Percentiles rank a stretch among this genome's conserved stretches.
phyloP scores from a whole-genome alignment of 441 rosid genomes.

The Erysimum cheiri region DNA sequence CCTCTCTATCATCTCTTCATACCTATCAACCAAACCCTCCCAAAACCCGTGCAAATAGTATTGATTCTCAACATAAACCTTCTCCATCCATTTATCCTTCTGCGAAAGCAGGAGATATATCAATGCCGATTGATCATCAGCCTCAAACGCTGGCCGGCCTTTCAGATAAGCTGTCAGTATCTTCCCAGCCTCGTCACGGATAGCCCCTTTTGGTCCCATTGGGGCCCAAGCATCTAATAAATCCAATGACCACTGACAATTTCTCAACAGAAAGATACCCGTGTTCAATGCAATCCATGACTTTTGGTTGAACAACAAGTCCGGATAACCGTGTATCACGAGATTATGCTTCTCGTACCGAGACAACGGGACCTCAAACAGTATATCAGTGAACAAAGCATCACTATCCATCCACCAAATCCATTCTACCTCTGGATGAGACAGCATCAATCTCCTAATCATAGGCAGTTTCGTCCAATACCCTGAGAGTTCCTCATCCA shows the following conservation, averaged over 20 bases:
- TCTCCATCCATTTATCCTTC: slow-evolving; percentile 83
- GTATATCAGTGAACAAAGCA: slow-evolving; percentile 93
- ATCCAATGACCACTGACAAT: slow-evolving; percentile 94
- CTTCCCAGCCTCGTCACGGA: slow-evolving; percentile 90
- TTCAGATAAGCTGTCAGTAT: slow-evolving; percentile 81
- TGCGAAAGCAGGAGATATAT: slow-evolving; percentile 81
- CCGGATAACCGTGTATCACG: slow-evolving; percentile 93
- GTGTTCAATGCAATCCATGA: slow-evolving; percentile 96
- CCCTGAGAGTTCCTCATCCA: slow-evolving; percentile 87
- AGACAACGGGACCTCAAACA: slow-evolving; percentile 73
- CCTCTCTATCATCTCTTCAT: slow-evolving; percentile 95
- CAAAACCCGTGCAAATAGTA: slow-evolving; percentile 95
- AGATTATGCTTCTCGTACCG: slow-evolving; percentile 69
- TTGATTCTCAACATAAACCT: slow-evolving; percentile 88
- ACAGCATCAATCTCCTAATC: slow-evolving; percentile 85
- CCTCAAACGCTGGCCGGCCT: slow-evolving; percentile 94
- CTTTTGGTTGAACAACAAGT: slow-evolving; percentile 81
- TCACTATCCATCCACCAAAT: slow-evolving; percentile 99
- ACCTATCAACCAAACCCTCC: slow-evolving; percentile 91
- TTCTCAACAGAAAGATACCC: slow-evolving; percentile 85
- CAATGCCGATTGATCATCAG: slow-evolving; percentile 95
- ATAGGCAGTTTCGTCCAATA: slow-evolving; percentile 94
- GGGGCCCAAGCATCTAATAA: slow-evolving; percentile 97
- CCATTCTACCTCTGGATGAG: slow-evolving; percentile 95
- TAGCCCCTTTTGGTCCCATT: slow-evolving; percentile 85